Base-by-base conservation (phyloP, 768 basidiomycete genomes). In the Suillus occidentalis region DNA sequence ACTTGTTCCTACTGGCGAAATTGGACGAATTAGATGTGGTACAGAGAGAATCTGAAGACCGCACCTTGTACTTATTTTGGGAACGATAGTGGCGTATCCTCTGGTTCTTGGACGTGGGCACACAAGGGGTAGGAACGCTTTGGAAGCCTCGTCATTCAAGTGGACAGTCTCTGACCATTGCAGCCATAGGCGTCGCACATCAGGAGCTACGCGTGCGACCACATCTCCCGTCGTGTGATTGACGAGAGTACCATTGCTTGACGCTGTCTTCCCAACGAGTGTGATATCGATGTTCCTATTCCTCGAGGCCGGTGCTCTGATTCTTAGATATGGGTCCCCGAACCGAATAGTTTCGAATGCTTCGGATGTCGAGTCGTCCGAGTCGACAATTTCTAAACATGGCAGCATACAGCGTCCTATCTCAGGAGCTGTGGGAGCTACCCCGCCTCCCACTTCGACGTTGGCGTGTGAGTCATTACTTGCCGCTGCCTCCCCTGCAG, bases 231-330 rank as follows among this genome's bases (percentile, higher is more conserved):
- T 68, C 53, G 83, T 66, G 70, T 83, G 75, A 58, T 82, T 82
- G 58, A 77, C 64, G 37, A 75, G 66, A 14, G 76, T 76, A 36
- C 73, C 73, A 50, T 76, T 76, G 7, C 73, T 76, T 18, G 74
- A 64, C 14, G 80, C 80, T 0, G 77, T 73, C 61, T 82, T 78
- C 0, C 81, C 80, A 57, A 81, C 80, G 31, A 83, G 60, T 22
- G 82, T 66, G 53, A 82, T 58, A 56, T 8, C 18, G n/a, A 18
- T n/a, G 45, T 40, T 47, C 4, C 56, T 18, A n/a, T 16, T 47
- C n/a, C 4, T 39, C 9, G 39, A 16, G 20, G 14, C 18, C 1
- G 16, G 28, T 18, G 70, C 63, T n/a, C 42, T 67, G 56, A 66
- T 68, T 22, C 56, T 61, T 10, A 71, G 68, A 8, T 67, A 53